These are phyloP conservation scores for Echium plantagineum DNA, from an alignment of 257 asterid genomes.

Conservation along the genomic window DNA sequence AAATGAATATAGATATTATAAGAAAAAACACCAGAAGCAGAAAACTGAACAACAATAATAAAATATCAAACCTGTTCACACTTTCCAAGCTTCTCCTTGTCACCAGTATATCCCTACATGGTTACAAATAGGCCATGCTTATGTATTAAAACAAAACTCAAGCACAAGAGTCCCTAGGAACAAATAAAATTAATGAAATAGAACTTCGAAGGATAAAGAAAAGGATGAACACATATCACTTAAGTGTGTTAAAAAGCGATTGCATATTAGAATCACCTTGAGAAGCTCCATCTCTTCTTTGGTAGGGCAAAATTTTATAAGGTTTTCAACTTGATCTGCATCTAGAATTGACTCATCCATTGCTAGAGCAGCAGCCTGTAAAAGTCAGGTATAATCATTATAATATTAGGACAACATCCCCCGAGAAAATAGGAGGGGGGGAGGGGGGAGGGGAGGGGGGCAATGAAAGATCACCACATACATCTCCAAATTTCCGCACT, in stretches of 20 bases:
- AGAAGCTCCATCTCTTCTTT: constrained; percentile 99
- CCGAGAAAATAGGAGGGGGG: background rate
- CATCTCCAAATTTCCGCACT: background rate
- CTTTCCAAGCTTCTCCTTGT: constrained; percentile 80
- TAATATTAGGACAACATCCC: background rate
- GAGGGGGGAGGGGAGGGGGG: background rate
- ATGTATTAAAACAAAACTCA: background rate
- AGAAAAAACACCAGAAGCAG: background rate
- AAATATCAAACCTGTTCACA: constrained; percentile 88
- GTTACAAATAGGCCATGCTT: constrained; percentile 10
- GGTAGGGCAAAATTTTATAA: constrained; percentile 90
- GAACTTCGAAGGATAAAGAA: background rate
- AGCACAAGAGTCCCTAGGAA: background rate
- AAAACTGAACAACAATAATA: constrained; percentile 14
- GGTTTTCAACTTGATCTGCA: constrained; percentile 99
- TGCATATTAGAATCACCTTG: constrained; percentile 42
- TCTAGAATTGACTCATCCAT: constrained; percentile 91
- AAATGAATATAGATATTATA: background rate
- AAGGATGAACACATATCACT: constrained; percentile 1
- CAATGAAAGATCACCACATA: background rate
- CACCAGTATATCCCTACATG: constrained; percentile 73
- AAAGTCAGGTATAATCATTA: constrained; percentile 12
- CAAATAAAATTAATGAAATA: background rate
- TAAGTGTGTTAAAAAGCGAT: background rate
- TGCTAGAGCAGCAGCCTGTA: constrained; percentile 92